These are phyloP conservation scores for Cordyceps javanica DNA, from an alignment of 2,329 filamentous ascomycete genomes.

Conservation along the genomic window DNA sequence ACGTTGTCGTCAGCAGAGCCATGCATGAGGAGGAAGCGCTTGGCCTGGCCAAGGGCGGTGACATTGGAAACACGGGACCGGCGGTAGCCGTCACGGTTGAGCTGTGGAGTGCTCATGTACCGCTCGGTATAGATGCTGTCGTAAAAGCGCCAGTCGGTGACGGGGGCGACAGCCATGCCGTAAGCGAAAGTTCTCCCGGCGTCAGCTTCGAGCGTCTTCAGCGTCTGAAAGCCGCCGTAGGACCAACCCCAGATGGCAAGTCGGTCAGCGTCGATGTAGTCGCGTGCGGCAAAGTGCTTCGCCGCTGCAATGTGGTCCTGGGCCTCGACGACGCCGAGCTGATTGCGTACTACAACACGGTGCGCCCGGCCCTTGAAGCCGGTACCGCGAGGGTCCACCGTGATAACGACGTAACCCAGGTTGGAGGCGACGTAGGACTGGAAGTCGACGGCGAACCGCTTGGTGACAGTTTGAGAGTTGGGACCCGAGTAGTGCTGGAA, in stretches of 20 bases:
- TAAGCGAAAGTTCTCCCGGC: constrained; percentile 88
- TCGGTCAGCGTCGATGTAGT: constrained; percentile 74
- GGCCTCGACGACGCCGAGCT: constrained; percentile 80
- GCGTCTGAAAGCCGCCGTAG: constrained; percentile 88
- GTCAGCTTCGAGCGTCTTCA: constrained; percentile 91
- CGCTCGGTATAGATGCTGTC: constrained; percentile 91
- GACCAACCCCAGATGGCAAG: constrained; percentile 99
- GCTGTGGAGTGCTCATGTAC: constrained; percentile 92
- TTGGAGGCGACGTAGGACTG: constrained; percentile 80
- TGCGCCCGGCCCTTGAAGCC: constrained; percentile 82
- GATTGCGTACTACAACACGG: constrained; percentile 73
- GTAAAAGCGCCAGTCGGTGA: constrained; percentile 98
- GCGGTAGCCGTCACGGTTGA: constrained; percentile 73
- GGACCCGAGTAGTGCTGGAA: constrained; percentile 95
- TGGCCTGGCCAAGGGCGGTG: constrained; percentile 64
- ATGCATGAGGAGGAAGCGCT: constrained; percentile 92
- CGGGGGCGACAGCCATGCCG: constrained; percentile 95
- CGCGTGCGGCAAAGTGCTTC: constrained; percentile 72
- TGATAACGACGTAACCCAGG: constrained; percentile 90
- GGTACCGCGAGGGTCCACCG: constrained; percentile 88
- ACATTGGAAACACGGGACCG: constrained; percentile 69
- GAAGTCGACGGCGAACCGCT: constrained; percentile 78
- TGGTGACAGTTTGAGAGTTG: constrained; percentile 81
- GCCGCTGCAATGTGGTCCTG: constrained; percentile 87
- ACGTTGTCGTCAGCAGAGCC: constrained; percentile 97